Base-by-base conservation (phyloP, 345 rosid species). In the Camelina neglecta region DNA sequence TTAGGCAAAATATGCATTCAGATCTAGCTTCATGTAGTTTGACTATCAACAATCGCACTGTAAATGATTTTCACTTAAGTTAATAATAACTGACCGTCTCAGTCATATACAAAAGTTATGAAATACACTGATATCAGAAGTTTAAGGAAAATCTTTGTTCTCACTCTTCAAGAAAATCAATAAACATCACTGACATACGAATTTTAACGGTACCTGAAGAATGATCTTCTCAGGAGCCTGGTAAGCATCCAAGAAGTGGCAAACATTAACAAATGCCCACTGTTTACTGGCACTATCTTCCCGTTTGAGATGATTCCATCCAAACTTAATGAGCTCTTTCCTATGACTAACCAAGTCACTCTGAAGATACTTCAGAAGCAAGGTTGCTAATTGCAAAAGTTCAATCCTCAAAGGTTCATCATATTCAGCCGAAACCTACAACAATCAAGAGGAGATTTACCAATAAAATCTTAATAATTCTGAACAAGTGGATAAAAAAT, bases 271-370 rank as follows among this genome's bases (percentile, higher is more conserved):
- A 87, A 95, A 95, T 55, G 99, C 99, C 99, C 99, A 95, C 81
- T 95, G 99, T 85, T 95, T 95, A 83, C 99, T 95, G 75, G 97
- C 99, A 87, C 99, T 95, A 71, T 95, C 99, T 83, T 95, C 99
- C 55, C 99, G 93, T 81, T 95, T 95, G 65, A 95, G 97, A 85
- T 95, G 99, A 88, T 92, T 95, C 99, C 99, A 95, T 49, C 99
- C 99, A 83, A 95, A 95, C 82, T 95, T 95, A 73, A 95, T 95
- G 57, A 95, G 91, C 77, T 95, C 99, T 81, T 95, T 95, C 81
- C 99, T 88, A 74, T 95, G 99, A 60, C 89, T 93, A 82, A 95
- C 97, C 76, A 95, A 97, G 79, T 95, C 97, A 83, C 44, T 83
- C 81, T 95, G 99, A 66, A 95, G 98, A 86, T 92, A 81, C 79